Conservation (phyloP, 306 rosid species). For the Coriaria nepalensis region DNA sequence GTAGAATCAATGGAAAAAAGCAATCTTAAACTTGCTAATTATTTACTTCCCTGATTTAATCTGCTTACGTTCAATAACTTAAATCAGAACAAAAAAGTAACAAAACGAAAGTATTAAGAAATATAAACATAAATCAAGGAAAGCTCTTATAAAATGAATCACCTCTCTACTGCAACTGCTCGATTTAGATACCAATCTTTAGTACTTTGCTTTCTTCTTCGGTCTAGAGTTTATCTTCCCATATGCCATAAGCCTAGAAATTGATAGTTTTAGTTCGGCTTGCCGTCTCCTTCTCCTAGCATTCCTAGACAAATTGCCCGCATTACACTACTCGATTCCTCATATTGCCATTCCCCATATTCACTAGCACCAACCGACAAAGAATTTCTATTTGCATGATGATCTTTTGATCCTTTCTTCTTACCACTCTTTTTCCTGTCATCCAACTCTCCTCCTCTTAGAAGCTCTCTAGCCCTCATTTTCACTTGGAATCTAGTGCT, state of each 20-base stretch:
- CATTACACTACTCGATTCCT: slow-evolving; percentile 22
- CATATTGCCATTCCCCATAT: slow-evolving; percentile 19
- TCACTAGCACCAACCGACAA: slow-evolving; percentile 18
- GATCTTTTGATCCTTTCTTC: slow-evolving; percentile 22
- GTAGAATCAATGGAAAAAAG: too few species aligned
- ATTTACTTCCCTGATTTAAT: too few species aligned
- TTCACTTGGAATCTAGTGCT: slow-evolving; percentile 41
- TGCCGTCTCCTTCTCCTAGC: slow-evolving; percentile 39
- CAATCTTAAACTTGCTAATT: too few species aligned
- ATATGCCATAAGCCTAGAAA: slow-evolving; percentile 36
- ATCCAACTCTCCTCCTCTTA: slow-evolving; percentile 17
- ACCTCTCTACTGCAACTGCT: too few species aligned
- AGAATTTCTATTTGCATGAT: slow-evolving; percentile 20
- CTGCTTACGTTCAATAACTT: too few species aligned
- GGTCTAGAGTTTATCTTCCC: slow-evolving; percentile 35
- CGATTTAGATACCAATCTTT: slow-evolving; percentile 9
- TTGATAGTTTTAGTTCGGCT: slow-evolving; percentile 29
- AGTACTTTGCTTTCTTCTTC: slow-evolving; percentile 35
- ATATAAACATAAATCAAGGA: too few species aligned
- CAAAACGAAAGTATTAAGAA: too few species aligned
- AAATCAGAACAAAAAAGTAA: too few species aligned
- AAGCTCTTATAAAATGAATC: too few species aligned
- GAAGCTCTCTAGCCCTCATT: slow-evolving; percentile 45
- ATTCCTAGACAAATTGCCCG: slow-evolving; percentile 34
- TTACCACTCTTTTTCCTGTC: slow-evolving; percentile 20